Percentiles rank a stretch among this genome's conserved stretches.
Evolutionary conservation across 306 rosid genomes (phyloP).

Genomic region (Quercus alba): DNA sequence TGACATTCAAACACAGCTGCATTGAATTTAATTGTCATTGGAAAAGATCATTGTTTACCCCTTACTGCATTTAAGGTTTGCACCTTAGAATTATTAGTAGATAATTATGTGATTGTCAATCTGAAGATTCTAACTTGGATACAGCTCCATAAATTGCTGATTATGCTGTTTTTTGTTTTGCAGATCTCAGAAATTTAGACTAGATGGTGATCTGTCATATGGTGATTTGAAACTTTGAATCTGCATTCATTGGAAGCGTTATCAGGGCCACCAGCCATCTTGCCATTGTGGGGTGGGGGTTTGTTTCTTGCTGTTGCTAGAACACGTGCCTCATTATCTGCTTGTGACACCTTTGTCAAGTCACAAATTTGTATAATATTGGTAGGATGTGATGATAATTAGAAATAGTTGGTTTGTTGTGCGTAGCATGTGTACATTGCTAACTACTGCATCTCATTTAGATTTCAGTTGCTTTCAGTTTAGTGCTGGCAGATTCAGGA

Average conservation of each 20-base stretch:
- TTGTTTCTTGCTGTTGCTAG: background rate
- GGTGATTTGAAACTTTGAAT: slow-evolving; percentile 27
- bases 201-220: slow-evolving; percentile 25
- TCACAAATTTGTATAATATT: slow-evolving; percentile 58
- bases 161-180: background rate
- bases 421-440: slow-evolving; percentile 71
- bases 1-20: too few relatives aligned
- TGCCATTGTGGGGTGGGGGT: slow-evolving; percentile 16
- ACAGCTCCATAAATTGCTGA: background rate
- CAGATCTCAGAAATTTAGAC: slow-evolving; percentile 26
- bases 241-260: slow-evolving; percentile 27
- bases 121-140: background rate
- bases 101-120: background rate
- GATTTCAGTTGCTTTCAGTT: slow-evolving; percentile 34
- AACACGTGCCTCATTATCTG: background rate
- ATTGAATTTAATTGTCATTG: too few relatives aligned
- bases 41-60: too few relatives aligned
- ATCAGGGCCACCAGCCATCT: slow-evolving; percentile 16
- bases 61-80: too few relatives aligned
- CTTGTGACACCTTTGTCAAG: slow-evolving; percentile 21
- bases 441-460: slow-evolving; percentile 52
- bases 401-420: slow-evolving; percentile 36
- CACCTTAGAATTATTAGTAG: background rate
- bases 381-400: slow-evolving; percentile 50
- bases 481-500: slow-evolving; percentile 64